These are phyloP conservation scores for Ophioceras dolichostomum DNA, from an alignment of 2,329 filamentous ascomycete species.

Conservation along the genomic window DNA sequence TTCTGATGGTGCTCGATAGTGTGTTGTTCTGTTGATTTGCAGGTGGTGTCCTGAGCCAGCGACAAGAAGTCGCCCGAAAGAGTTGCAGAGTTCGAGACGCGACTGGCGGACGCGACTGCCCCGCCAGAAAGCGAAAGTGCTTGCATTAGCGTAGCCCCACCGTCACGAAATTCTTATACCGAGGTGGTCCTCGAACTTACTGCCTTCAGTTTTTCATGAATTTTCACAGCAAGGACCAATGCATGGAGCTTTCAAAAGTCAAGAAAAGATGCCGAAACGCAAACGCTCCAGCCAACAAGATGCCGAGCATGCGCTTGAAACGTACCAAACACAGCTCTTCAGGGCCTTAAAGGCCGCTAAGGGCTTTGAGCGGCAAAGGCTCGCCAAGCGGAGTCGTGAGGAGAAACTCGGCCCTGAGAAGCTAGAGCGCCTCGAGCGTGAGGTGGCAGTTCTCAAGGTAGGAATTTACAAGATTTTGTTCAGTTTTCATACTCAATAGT, in stretches of 20 bases:
- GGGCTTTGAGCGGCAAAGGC: slow-evolving; percentile 67
- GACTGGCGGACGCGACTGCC: neutral
- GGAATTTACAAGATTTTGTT: slow-evolving; percentile 3
- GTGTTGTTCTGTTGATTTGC: no score
- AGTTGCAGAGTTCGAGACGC: neutral
- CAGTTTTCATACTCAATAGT: neutral
- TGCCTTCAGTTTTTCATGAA: neutral
- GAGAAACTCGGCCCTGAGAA: slow-evolving; percentile 29
- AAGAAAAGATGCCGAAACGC: slow-evolving; percentile 43
- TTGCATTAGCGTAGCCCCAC: neutral
- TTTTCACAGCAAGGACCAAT: no score
- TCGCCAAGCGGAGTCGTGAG: slow-evolving; percentile 46
- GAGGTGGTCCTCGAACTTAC: neutral
- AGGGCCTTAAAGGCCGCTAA: slow-evolving; percentile 61
- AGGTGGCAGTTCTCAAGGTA: slow-evolving; percentile 35
- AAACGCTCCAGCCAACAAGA: slow-evolving; percentile 34
- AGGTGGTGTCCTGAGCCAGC: no score
- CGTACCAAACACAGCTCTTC: slow-evolving; percentile 46
- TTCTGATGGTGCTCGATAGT: no score
- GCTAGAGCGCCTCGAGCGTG: slow-evolving; percentile 48
- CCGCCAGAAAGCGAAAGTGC: neutral
- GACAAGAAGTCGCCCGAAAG: no score
- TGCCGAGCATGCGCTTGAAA: slow-evolving; percentile 37
- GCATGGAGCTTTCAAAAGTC: no score
- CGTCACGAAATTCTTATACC: neutral